Evolutionary conservation across 1,139 yeast species (phyloP), one percentile per base, ranked within the genome.

Genomic region (Candida pseudocylindracea): DNA sequence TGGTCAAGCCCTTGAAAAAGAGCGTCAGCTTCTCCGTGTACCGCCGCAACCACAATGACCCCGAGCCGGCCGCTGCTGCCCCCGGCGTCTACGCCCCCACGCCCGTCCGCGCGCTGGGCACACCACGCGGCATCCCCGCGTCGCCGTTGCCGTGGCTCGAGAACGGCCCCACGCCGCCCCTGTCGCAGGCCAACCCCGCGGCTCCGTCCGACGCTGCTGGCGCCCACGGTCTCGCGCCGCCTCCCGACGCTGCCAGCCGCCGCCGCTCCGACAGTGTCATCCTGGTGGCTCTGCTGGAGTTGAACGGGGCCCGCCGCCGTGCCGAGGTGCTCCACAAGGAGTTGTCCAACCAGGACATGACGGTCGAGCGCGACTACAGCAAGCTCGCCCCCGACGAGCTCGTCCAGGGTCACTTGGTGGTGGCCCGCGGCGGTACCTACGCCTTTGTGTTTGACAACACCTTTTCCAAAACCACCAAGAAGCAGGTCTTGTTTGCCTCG

Each of bases 391-490:
- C 56, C 39, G 71, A 69, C 39, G 72, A 70, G 39, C 50, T 72
- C 45, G 64, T 64, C 33, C 71, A 67, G 36, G 93, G 91, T 1
- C 57, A 62, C 28, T 60, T 73, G 38, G 61, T 60, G 13, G 74
- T 74, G 2, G 48, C 51, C 2, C 54, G 56, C 27, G 73, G 71
- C 9, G 79, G 80, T 2, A 65, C 72, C 47, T 78, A 68, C 54
- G 96, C 95, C 0, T 75, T 88, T 46, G 75, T 88, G 12, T 75
- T 88, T 48, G 96, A 88, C 51, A 88, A 88, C 50, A 76, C 93
- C 1, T 81, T 85, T 42, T 75, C 93, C 29, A 81, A 80, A 45
- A 80, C 75, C 31, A 76, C 72, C 15, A 72, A 85, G 33, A 88
- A 88, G 51, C 79, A 75, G 38, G 73, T 85, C 1, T 57, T 72